phyloP scores from a whole-genome alignment of 805 yeast genomes.

The Schwanniomyces yamadae region DNA sequence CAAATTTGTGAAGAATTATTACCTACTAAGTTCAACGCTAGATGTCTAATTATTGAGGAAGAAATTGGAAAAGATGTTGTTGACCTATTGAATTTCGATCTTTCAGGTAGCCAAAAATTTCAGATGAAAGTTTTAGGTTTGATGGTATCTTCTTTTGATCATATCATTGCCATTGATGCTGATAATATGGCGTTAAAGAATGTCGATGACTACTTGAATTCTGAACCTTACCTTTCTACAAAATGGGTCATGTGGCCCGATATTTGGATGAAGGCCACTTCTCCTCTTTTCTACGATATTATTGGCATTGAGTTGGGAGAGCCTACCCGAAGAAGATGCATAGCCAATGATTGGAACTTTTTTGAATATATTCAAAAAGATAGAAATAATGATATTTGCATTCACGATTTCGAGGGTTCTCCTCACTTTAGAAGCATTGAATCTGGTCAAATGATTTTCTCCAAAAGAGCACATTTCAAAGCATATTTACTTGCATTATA shows the following conservation, averaged over 20 bases:
- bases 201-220: conserved; percentile 24
- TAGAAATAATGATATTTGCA: conserved; percentile 16
- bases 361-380: conserved; percentile 19
- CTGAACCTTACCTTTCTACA: conserved; percentile 23
- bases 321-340: conserved; percentile 26
- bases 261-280: conserved; percentile 31
- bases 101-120: conserved; percentile 19
- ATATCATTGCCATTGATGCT: conserved; percentile 32
- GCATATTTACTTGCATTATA: conserved; percentile 31
- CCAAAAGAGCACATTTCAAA: conserved; percentile 31
- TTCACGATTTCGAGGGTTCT: conserved; percentile 34
- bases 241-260: conserved; percentile 38
- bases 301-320: conserved; percentile 31
- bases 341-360: conserved; percentile 24
- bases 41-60: conserved; percentile 25
- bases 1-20: conserved; percentile 27
- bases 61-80: conserved; percentile 22
- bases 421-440: conserved; percentile 31
- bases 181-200: conserved; percentile 33
- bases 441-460: conserved; percentile 36
- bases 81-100: conserved; percentile 3
- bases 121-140: conserved; percentile 32
- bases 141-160: conserved; percentile 32
- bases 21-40: conserved; percentile 21
- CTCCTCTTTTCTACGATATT: conserved; percentile 33